Conservation (phyloP, 352 stramenopile genomes). For the Globisporangium paddicum region DNA sequence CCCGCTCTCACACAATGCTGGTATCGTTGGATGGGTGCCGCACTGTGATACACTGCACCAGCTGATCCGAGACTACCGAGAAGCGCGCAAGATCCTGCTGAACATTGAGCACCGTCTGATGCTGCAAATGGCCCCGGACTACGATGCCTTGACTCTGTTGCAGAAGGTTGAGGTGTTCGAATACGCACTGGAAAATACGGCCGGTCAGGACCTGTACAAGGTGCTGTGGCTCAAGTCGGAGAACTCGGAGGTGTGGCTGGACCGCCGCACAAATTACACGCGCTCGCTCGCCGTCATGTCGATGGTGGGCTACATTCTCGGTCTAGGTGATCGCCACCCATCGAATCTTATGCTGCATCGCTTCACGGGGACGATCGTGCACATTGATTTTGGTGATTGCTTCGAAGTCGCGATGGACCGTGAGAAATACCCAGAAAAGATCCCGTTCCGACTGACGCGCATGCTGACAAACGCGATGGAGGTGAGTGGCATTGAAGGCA, state of each 20-base stretch:
- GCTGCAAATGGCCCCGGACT: constrained; percentile 90
- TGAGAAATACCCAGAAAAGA: constrained; percentile 98
- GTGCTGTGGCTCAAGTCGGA: constrained; percentile 94
- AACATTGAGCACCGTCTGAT: constrained; percentile 94
- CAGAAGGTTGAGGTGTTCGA: constrained; percentile 99
- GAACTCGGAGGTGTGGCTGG: constrained; percentile 98
- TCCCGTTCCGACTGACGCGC: constrained; percentile 98
- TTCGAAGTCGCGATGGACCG: constrained; percentile 99
- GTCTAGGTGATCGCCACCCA: constrained; percentile 98
- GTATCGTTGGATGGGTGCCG: constrained; percentile 97
- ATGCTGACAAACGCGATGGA: constrained; percentile 99
- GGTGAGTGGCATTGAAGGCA: constrained; percentile 97
- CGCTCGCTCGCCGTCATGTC: constrained; percentile 97
- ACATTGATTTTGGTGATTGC: constrained; percentile 96
- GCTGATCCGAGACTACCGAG: constrained; percentile 94
- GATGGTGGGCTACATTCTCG: constrained; percentile 98
- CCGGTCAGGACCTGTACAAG: constrained; percentile 97
- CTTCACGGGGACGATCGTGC: constrained; percentile 95
- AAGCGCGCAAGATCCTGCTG: constrained; percentile 87
- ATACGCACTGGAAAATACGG: constrained; percentile 90
- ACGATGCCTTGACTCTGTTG: constrained; percentile 95
- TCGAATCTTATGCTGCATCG: constrained; percentile 99
- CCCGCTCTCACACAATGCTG: constrained; percentile 97
- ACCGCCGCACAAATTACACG: constrained; percentile 97
- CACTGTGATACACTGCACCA: constrained; percentile 98